Evolutionary conservation across 306 rosid species (phyloP), one percentile per base, ranked within the genome.

Genomic region (Coriaria nepalensis): DNA sequence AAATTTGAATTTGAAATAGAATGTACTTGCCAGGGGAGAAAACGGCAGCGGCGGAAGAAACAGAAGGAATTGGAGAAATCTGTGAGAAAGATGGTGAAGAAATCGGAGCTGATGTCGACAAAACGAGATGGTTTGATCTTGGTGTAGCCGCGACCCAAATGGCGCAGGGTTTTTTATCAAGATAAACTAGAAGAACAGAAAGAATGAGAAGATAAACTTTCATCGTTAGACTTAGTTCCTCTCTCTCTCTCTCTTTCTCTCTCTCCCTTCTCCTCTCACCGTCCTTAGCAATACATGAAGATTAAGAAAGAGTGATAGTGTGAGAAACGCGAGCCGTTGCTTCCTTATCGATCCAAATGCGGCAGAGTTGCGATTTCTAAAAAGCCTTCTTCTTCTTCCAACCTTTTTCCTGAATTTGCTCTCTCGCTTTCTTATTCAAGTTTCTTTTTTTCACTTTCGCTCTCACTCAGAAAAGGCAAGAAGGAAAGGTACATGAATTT

Each of bases 1-100:
- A 50, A 35, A 50, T 35, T 36, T 12, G 29, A 57, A 67, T 44
- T 53, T 47, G 55, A 38, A 56, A 50, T 9, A 61, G 48, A 53
- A 53, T 44, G 46, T 40, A 29, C 55, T 47, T 37, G 77, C 93
- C 93, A 45, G 99, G 84, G 45, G 96, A 66, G 34, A 65, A 57
- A 62, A 83, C 69, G 61, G 78, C 51, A 72, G 73, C 70, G 47
- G 94, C 63, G 37, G 80, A 11, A 45, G 67, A 51, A 51, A 92
- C 63, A 39, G 80, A 11, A 42, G 67, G 49, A 51, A 68, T 33
- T 43, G 72, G 76, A 55, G 93, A 64, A 59, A 34, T 12, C 56
- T 73, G 67, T 9, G 78, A 61, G 53, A 56, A 4, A 35, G 49
- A 52, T 50, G 81, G 81, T 8, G 80, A 65, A 42, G 73, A 41